Evolutionary conservation across 306 rosid species (phyloP).

Genomic region (Bauhinia variegata): DNA sequence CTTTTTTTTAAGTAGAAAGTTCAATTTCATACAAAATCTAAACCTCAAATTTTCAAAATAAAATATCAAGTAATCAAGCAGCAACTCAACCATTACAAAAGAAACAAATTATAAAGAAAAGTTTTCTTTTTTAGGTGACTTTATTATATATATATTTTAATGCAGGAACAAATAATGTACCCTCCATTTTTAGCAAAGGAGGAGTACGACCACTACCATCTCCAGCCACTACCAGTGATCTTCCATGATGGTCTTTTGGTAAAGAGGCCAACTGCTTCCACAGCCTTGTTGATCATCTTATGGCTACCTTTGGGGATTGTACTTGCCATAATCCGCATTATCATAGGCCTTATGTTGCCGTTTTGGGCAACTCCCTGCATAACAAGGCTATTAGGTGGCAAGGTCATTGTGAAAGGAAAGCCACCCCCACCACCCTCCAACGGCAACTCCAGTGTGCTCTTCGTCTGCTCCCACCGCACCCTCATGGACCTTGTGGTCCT

Average conservation of each 20-base stretch:
- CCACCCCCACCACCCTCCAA: constrained; percentile 56
- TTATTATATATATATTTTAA: background rate
- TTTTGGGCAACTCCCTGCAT: constrained; percentile 55
- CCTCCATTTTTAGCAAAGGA: constrained; percentile 46
- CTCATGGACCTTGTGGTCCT: constrained; percentile 92
- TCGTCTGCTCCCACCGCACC: constrained; percentile 89
- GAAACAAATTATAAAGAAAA: too few relatives aligned
- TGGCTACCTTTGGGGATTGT: constrained; percentile 92
- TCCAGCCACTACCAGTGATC: constrained; percentile 82
- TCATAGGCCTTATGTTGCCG: constrained; percentile 55
- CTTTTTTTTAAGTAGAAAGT: too few relatives aligned
- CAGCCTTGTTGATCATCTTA: constrained; percentile 69
- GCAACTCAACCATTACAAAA: too few relatives aligned
- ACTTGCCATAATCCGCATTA: constrained; percentile 61
- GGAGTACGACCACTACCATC: constrained; percentile 34
- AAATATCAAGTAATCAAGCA: too few relatives aligned
- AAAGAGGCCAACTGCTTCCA: constrained; percentile 75
- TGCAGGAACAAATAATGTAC: constrained; percentile 63
- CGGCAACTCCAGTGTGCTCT: constrained; percentile 66
- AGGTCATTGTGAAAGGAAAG: constrained; percentile 69
- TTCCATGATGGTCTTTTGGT: constrained; percentile 97
- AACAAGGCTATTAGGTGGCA: constrained; percentile 59
- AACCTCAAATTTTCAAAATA: too few relatives aligned
- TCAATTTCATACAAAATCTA: too few relatives aligned
- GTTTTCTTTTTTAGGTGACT: too few relatives aligned